A percentile compares a stretch with the other conserved stretches of the same genome.
These are phyloP conservation scores for Alternaria sp. DNA, from an alignment of 2,329 filamentous ascomycete genomes.

Conservation along the genomic window DNA sequence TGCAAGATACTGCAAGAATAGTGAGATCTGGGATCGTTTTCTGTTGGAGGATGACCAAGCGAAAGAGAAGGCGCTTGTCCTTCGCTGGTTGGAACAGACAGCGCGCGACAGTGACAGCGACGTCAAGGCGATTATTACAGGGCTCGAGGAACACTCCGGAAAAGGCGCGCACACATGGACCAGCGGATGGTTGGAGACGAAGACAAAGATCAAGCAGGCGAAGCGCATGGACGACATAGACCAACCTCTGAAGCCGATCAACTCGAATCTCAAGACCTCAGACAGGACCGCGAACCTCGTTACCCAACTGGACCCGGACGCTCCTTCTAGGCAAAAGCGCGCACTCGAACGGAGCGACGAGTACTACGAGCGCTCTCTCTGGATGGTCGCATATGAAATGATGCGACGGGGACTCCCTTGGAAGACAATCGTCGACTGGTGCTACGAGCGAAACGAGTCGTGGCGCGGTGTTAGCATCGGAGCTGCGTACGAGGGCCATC, in stretches of 20 bases:
- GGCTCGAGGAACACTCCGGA: constrained; percentile 74
- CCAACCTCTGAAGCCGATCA: constrained; percentile 40
- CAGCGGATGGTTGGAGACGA: constrained; percentile 91
- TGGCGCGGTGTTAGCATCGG: constrained; percentile 89
- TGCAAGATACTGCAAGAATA: constrained; percentile 63
- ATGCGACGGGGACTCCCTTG: constrained; percentile 81
- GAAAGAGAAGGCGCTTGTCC: constrained; percentile 76
- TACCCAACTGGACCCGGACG: constrained; percentile 91
- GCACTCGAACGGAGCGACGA: constrained; percentile 82
- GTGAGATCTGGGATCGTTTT: constrained; percentile 75
- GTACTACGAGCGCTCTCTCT: constrained; percentile 87
- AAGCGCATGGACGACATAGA: constrained; percentile 70
- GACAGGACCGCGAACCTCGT: constrained; percentile 67
- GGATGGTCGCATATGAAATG: constrained; percentile 94
- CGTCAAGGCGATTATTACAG: constrained; percentile 76
- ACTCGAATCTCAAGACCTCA: constrained; percentile 55
- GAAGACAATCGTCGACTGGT: constrained; percentile 81
- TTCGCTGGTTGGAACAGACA: constrained; percentile 85
- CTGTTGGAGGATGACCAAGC: constrained; percentile 74
- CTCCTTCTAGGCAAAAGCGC: constrained; percentile 77
- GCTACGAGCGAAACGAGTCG: constrained; percentile 79
- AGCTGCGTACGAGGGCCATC: constrained; percentile 62
- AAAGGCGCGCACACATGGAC: constrained; percentile 70
- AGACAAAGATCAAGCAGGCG: constrained; percentile 84
- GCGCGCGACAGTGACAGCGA: constrained; percentile 71